Conservation (phyloP, 257 asterid genomes). For the Nicotiana knightiana region DNA sequence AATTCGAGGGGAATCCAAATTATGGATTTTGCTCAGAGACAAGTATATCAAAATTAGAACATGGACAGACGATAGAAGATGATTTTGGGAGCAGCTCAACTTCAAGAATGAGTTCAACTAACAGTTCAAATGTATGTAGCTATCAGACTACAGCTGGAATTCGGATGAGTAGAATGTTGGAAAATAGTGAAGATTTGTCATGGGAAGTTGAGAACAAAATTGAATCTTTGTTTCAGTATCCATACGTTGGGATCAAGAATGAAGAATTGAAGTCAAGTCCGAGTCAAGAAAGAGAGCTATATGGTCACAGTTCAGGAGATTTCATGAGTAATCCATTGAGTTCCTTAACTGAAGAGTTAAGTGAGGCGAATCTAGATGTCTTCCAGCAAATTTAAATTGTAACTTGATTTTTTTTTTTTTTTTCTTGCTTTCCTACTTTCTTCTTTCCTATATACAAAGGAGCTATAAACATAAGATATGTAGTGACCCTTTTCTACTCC, state of each 20-base stretch:
- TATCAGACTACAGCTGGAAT: constrained; percentile 18
- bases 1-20: constrained; percentile 15
- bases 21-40: constrained; percentile 37
- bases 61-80: constrained; percentile 20
- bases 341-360: constrained; percentile 37
- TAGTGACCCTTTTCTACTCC: constrained; percentile 15
- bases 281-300: constrained; percentile 1
- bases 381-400: constrained; percentile 14
- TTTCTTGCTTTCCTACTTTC: neutral
- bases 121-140: constrained; percentile 25
- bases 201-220: constrained; percentile 49
- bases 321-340: constrained; percentile 24
- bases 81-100: constrained; percentile 27
- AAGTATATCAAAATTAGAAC: constrained; percentile 33
- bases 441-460: constrained; percentile 7
- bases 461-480: constrained; percentile 8
- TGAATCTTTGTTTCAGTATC: constrained; percentile 33
- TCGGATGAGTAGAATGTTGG: constrained; percentile 1
- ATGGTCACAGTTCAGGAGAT: constrained; percentile 15
- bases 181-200: constrained; percentile 23
- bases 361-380: constrained; percentile 17
- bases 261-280: constrained; percentile 29
- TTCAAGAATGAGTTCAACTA: constrained; percentile 35
- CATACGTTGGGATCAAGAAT: constrained; percentile 23
- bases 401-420: neutral